A percentile compares a stretch with the other conserved stretches of the same genome.
phyloP scores from a whole-genome alignment of 2,329 filamentous ascomycete species.

The Alternaria sp. region DNA sequence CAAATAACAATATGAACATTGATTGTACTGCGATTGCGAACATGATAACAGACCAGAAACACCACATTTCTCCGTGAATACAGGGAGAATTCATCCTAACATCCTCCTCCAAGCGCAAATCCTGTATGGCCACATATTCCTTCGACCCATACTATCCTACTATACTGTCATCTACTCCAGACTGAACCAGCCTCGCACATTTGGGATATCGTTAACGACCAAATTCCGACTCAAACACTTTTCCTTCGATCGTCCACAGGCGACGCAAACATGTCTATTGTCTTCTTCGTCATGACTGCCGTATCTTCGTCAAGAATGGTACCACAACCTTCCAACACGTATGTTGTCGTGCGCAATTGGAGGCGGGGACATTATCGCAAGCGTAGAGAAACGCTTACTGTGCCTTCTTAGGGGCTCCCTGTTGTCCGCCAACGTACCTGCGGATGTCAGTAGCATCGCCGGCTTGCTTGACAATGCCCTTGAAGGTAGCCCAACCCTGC shows the following conservation, averaged over 20 bases:
- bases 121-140: neutral
- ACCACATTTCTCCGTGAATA: constrained; percentile 1
- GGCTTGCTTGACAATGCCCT: constrained; percentile 76
- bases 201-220: constrained; percentile 18
- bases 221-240: constrained; percentile 12
- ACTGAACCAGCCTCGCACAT: constrained; percentile 1
- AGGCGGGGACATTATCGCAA: constrained; percentile 27
- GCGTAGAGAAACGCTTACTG: constrained; percentile 46
- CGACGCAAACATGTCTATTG: constrained; percentile 13
- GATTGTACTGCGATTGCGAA: constrained; percentile 4
- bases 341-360: constrained; percentile 21
- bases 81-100: neutral
- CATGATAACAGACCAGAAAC: constrained; percentile 1
- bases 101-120: neutral
- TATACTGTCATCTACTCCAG: neutral
- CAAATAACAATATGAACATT: neutral
- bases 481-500: constrained; percentile 82
- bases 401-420: constrained; percentile 70
- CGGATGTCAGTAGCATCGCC: constrained; percentile 81
- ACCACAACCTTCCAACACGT: constrained; percentile 24
- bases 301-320: constrained; percentile 36
- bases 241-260: constrained; percentile 1
- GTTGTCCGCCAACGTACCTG: constrained; percentile 70
- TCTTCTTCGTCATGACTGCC: constrained; percentile 27
- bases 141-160: neutral